Percentiles rank a stretch among this genome's conserved stretches.
Conservation (phyloP, 148 eudicot genomes). For the Camellia japonica region DNA sequence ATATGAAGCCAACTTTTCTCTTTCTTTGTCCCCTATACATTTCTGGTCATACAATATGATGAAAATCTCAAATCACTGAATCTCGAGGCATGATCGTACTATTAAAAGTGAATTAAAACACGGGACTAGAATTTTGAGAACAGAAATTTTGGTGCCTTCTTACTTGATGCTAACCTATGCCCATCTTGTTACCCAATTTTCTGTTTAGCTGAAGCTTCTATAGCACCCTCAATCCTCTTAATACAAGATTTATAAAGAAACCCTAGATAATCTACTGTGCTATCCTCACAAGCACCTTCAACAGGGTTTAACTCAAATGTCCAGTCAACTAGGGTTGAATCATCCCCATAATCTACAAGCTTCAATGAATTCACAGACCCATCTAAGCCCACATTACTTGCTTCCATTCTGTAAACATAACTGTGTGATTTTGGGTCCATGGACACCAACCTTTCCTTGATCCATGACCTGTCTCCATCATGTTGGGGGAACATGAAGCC, state of each 20-base stretch:
- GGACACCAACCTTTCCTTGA: constrained; percentile 36
- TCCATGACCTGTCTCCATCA: constrained; percentile 50
- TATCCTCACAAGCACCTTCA: constrained; percentile 33
- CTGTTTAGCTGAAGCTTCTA: constrained; percentile 12
- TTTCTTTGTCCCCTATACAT: no score
- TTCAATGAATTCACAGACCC: constrained; percentile 33
- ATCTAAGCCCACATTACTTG: constrained; percentile 45
- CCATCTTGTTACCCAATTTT: no score
- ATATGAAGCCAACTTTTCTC: no score
- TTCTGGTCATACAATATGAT: no score
- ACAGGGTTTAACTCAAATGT: constrained; percentile 33
- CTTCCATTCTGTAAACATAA: constrained; percentile 33
- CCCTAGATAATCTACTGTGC: constrained; percentile 33
- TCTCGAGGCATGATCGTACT: no score
- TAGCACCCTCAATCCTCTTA: constrained; percentile 38
- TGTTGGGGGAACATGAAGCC: constrained; percentile 49
- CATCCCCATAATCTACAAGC: constrained; percentile 33
- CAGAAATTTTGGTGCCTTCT: no score
- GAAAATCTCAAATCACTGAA: no score
- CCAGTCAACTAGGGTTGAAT: constrained; percentile 38
- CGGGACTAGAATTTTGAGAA: no score
- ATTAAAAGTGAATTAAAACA: no score
- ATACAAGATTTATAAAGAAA: constrained; percentile 45
- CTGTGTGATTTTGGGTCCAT: constrained; percentile 28
- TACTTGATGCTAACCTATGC: no score